Conservation (phyloP, 164 flowering plant genomes). For the Sedum album region DNA sequence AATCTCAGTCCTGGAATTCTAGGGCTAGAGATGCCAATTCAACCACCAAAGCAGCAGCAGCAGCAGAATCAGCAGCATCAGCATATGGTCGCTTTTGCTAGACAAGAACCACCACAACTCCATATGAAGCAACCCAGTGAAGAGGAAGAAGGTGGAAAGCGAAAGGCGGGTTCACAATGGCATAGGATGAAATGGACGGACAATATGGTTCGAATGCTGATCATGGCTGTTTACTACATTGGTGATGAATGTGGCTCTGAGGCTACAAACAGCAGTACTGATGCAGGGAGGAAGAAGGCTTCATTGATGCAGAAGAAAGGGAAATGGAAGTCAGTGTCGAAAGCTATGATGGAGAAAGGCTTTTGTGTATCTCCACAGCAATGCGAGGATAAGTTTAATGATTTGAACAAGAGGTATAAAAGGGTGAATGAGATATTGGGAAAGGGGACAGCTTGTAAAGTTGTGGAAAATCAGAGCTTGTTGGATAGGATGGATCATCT, state of each 20-base stretch:
- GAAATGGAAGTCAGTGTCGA: conserved; percentile 82
- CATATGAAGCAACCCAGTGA: neutral
- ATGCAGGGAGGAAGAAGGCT: conserved; percentile 25
- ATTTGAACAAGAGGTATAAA: conserved; percentile 92
- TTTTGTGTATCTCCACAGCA: conserved; percentile 92
- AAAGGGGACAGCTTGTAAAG: conserved; percentile 73
- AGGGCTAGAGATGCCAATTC: conserved; percentile 48
- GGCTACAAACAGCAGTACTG: conserved; percentile 14
- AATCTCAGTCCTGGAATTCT: conserved; percentile 34
- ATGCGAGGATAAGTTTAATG: conserved; percentile 95
- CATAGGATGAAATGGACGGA: conserved; percentile 92
- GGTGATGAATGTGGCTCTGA: conserved; percentile 38
- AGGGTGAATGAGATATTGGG: conserved; percentile 89
- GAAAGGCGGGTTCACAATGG: conserved; percentile 54
- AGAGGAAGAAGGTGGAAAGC: conserved; percentile 10
- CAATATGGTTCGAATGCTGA: conserved; percentile 55
- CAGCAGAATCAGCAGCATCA: conserved; percentile 17
- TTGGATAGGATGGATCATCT: conserved; percentile 70
- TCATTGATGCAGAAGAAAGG: conserved; percentile 76
- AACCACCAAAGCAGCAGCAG: conserved; percentile 11
- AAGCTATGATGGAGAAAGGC: conserved; percentile 86
- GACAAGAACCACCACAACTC: conserved; percentile 13
- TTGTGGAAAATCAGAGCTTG: conserved; percentile 86
- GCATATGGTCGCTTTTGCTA: conserved; percentile 23
- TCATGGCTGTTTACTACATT: conserved; percentile 35